Conservation (phyloP, 495 filamentous ascomycete species). For the Xylaria telfairii region DNA sequence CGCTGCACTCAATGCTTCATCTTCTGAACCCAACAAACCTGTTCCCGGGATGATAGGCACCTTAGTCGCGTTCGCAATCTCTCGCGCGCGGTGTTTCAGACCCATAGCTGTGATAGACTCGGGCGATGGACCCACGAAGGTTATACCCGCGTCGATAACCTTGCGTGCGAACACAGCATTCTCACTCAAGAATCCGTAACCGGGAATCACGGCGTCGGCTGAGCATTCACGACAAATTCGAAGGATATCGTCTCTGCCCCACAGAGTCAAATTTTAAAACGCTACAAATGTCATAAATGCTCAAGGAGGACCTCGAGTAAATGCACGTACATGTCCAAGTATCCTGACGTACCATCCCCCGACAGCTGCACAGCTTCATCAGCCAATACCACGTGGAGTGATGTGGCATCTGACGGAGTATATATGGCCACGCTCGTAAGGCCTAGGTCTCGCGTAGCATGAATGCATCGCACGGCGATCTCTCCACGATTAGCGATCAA, state of each 20-base stretch:
- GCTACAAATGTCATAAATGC: neutral
- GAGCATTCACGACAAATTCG: constrained; percentile 27
- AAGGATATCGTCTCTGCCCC: constrained; percentile 30
- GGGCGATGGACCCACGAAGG: constrained; percentile 60
- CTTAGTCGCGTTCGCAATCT: constrained; percentile 24
- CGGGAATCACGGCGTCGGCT: constrained; percentile 29
- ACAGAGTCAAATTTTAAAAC: constrained; percentile 3
- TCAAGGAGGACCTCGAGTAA: neutral
- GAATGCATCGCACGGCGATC: constrained; percentile 58
- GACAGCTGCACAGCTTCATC: constrained; percentile 17
- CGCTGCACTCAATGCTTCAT: constrained; percentile 7
- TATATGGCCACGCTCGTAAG: constrained; percentile 54
- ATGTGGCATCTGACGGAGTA: neutral
- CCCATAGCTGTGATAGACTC: constrained; percentile 61
- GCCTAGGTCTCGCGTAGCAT: constrained; percentile 47
- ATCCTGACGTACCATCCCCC: constrained; percentile 32
- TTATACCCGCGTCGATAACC: constrained; percentile 53
- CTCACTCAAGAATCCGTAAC: constrained; percentile 58
- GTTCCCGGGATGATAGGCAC: constrained; percentile 35
- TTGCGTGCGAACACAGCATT: constrained; percentile 62
- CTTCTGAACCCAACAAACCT: constrained; percentile 2
- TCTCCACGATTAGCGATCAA: constrained; percentile 62
- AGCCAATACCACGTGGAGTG: neutral
- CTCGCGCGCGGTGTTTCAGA: constrained; percentile 63
- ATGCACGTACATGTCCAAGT: constrained; percentile 31